Conservation (phyloP, 2,329 filamentous ascomycete species). For the Aspergillus transmontanensis region DNA sequence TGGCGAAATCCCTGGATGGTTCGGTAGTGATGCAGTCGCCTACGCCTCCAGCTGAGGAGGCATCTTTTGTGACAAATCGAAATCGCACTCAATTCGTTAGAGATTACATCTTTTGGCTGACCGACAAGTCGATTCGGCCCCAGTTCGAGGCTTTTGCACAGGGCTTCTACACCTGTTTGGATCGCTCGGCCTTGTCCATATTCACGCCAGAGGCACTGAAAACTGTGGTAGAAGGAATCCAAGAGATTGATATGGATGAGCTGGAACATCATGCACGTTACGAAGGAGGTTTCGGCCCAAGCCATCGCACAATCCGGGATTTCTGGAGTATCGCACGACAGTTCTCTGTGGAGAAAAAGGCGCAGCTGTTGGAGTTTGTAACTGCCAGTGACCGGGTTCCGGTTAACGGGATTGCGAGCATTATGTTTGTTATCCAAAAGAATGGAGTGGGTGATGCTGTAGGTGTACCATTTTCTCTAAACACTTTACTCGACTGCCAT, state of each 20-base stretch:
- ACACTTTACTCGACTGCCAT: neutral
- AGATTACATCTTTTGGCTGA: conserved; percentile 84
- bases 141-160: conserved; percentile 80
- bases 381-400: conserved; percentile 90
- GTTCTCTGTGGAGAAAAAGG: conserved; percentile 65
- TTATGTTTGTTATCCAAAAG: conserved; percentile 81
- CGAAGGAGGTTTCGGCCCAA: conserved; percentile 72
- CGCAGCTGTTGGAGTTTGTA: conserved; percentile 85
- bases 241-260: conserved; percentile 75
- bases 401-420: conserved; percentile 77
- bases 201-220: conserved; percentile 73
- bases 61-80: conserved; percentile 74
- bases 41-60: conserved; percentile 50
- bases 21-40: conserved; percentile 28
- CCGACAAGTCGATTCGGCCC: conserved; percentile 72
- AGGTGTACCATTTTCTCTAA: conserved; percentile 21
- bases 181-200: conserved; percentile 70
- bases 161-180: conserved; percentile 77
- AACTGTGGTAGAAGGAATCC: conserved; percentile 77
- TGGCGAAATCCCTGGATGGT: conserved; percentile 26
- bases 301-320: conserved; percentile 69
- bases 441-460: conserved; percentile 66
- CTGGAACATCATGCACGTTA: conserved; percentile 74
- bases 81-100: conserved; percentile 78
- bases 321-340: conserved; percentile 85